phyloP scores from a whole-genome alignment of 345 rosid species.

The Rhodamnia rubescens region DNA sequence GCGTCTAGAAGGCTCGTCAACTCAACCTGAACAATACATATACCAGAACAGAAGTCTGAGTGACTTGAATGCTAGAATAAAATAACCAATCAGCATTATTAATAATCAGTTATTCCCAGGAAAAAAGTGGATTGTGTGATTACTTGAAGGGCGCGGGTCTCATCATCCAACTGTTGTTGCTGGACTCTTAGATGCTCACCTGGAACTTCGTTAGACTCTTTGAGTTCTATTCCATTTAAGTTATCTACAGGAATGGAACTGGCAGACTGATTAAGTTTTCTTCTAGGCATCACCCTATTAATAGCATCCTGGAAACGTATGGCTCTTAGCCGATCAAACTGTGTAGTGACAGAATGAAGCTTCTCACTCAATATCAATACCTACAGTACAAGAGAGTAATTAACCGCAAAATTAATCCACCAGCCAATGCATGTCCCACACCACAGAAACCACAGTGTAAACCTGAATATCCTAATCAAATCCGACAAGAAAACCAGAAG shows the following conservation, averaged over 20 bases:
- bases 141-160: conserved; percentile 93
- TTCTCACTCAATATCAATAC: conserved; percentile 79
- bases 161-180: conserved; percentile 74
- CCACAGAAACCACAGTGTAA: neutral
- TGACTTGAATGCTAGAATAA: neutral
- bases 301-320: conserved; percentile 86
- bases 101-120: neutral
- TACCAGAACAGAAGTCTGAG: neutral
- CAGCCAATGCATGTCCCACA: neutral
- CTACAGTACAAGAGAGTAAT: conserved; percentile 20
- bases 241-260: conserved; percentile 30
- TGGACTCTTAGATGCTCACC: conserved; percentile 47
- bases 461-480: neutral
- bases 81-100: neutral
- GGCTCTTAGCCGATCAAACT: conserved; percentile 83
- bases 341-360: conserved; percentile 75
- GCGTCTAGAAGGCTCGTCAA: conserved; percentile 75
- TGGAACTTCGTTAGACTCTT: conserved; percentile 36
- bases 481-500: neutral
- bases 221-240: conserved; percentile 21
- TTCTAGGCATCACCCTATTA: conserved; percentile 64
- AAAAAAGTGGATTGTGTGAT: neutral
- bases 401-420: neutral
- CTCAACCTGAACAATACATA: conserved; percentile 50
- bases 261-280: conserved; percentile 37